phyloP scores from a whole-genome alignment of 2,329 filamentous ascomycete genomes.

The Apiospora phragmitis region DNA sequence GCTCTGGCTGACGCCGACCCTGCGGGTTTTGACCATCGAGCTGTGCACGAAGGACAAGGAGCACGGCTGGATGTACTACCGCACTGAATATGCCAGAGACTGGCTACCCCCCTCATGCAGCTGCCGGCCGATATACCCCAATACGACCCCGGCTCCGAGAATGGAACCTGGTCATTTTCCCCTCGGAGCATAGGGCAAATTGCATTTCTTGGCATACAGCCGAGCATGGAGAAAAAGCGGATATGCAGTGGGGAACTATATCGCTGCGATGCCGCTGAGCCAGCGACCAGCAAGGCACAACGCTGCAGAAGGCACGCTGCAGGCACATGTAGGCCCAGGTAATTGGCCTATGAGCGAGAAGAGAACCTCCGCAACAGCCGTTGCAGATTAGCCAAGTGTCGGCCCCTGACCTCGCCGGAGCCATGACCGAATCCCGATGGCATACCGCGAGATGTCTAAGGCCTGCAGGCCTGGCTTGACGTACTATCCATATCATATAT shows the following conservation, averaged over 20 bases:
- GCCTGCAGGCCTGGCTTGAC: background rate
- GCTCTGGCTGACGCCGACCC: too few species aligned
- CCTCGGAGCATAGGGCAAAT: slow-evolving; percentile 3
- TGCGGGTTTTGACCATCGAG: too few species aligned
- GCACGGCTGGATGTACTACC: too few species aligned
- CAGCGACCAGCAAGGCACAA: background rate
- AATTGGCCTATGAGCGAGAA: background rate
- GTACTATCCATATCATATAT: background rate
- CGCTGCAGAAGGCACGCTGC: background rate
- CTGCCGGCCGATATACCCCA: background rate
- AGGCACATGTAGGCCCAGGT: background rate
- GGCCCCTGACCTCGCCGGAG: background rate
- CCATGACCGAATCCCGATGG: background rate
- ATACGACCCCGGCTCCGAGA: background rate
- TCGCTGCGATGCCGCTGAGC: background rate
- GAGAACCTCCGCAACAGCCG: background rate
- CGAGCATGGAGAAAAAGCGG: background rate
- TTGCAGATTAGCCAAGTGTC: background rate
- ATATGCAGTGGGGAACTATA: background rate
- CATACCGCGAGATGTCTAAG: background rate
- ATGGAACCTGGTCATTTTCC: background rate
- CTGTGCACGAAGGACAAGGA: too few species aligned
- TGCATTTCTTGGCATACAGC: slow-evolving; percentile 2
- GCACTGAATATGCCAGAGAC: too few species aligned
- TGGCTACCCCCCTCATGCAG: background rate